Base-by-base conservation (phyloP, 2,329 filamentous ascomycete genomes). In the Aureobasidium sp. region DNA sequence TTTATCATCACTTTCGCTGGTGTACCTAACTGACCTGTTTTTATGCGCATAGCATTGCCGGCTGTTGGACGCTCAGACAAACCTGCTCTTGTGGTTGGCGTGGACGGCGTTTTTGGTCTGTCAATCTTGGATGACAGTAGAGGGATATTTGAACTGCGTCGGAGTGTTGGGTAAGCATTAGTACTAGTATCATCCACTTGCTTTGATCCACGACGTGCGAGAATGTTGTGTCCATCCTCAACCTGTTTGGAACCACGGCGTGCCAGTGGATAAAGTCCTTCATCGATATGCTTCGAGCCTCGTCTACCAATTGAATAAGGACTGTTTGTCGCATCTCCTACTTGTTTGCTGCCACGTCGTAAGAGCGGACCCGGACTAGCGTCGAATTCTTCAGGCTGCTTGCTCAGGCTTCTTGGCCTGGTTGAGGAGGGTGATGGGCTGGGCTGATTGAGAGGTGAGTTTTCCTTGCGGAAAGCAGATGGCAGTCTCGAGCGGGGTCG, bases 21-120 rank as follows among this genome's bases (percentile, higher is more conserved):
- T 10, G 46, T 61, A 47, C 27, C 61, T n/a, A 15, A 4, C 13
- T 27, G 51, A 61, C 90, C 68, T 9, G 76, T 80, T 12, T 88
- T 85, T 37, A 90, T 78, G 67, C 85, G 87, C 64, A 82, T 75
- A 1, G 77, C 76, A 66, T 80, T 80, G n/a, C 76, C 78, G n/a
- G 76, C 76, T n/a, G 73, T 77, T 8, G 76, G 75, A 20, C 77
- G 76, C 66, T 81, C 78, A 6, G 75, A 75, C 0, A 84, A 69
- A 78, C 87, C 77, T 80, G 79, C 63, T 15, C 72, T 69, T 79
- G 71, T 81, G 78, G 67, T 80, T 73, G 66, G 64, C 27, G 53
- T 61, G 65, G 71, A 61, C 70, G 69, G 72, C 59, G 66, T 72
- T 51, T 60, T 60, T 5, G 57, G 57, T 24, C 57, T 36, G 44